Evolutionary conservation across 306 rosid species (phyloP).

Genomic region (Medicago lupulina): DNA sequence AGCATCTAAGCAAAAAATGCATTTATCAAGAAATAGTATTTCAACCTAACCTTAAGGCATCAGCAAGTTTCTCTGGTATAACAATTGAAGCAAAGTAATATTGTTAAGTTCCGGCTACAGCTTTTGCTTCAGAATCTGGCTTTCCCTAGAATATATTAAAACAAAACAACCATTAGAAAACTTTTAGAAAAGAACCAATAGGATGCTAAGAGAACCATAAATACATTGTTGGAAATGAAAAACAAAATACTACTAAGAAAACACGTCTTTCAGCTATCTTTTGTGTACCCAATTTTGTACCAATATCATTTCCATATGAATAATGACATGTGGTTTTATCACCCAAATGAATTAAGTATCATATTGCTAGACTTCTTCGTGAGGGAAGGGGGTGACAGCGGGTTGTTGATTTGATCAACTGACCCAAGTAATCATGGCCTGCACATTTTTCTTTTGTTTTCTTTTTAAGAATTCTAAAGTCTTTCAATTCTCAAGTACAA

Average conservation of each 20-base stretch:
- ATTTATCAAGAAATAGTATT: not conserved
- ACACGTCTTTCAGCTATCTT: not conserved
- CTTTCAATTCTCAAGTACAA: slow-evolving; percentile 32
- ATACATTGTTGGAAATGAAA: not conserved
- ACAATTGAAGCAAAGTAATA: slow-evolving; percentile 22
- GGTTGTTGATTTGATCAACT: slow-evolving; percentile 25
- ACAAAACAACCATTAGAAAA: slow-evolving; percentile 18
- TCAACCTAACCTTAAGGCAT: slow-evolving; percentile 31
- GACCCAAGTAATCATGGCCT: not conserved
- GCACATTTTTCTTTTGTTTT: not conserved
- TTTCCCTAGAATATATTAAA: slow-evolving; percentile 60
- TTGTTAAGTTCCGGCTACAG: slow-evolving; percentile 64
- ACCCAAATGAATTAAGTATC: not conserved
- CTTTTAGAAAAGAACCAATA: not conserved
- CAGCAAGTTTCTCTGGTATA: slow-evolving; percentile 6
- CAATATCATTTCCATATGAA: not conserved
- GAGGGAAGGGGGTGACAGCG: not conserved
- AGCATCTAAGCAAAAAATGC: slow-evolving; percentile 4
- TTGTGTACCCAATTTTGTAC: not conserved
- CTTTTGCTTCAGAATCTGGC: slow-evolving; percentile 62
- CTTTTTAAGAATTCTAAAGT: not conserved
- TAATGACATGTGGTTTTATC: not conserved
- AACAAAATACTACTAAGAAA: not conserved
- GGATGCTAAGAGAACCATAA: not conserved
- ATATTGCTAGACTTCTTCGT: not conserved